Base-by-base conservation (phyloP, 345 rosid species). In the Mangifera indica region DNA sequence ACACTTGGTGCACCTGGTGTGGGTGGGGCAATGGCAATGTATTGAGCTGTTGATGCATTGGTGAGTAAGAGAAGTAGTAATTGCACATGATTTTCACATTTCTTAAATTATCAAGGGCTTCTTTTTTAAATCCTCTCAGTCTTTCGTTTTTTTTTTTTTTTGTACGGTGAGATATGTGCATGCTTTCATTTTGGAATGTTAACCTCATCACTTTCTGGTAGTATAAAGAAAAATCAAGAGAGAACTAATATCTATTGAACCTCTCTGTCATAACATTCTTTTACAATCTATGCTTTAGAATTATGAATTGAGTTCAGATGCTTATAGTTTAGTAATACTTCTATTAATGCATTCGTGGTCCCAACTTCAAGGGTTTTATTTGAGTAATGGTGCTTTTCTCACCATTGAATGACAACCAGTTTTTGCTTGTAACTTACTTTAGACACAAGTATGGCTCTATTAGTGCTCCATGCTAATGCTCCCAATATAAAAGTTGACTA, bases 11-110 rank as follows among this genome's bases (percentile, higher is more conserved):
- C 81, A 58, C 73, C 94, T 68, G 96, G 98, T 70, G 93, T 93
- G 59, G 98, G 91, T 4, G 94, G 94, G 70, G 86, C 97, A 9
- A 88, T 93, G 98, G 98, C 93, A 48, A 87, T 90, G 58, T 93
- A 93, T 67, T 97, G 98, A 46, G 98, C 93, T 72, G 81, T 88
- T 83, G 92, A 90, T 84, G 91, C 97, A 54, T 65, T 91, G 56
- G 98, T 93, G 84, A 85, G 98, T 85, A 80, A 67, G 59, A 22
- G 40, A 22, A 70, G 64, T n/a, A 40, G 40, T 46, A 7, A 13
- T 51, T 67, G 40, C 55, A 63, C 45, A 22, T n/a, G 22, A 46
- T 26, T 45, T 17, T 25, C 17, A 5, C 22, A 46, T 46, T n/a
- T 32, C 10, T 4, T 10, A 15, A 24, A 24, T 17, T 10, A 53